Evolutionary conservation across 148 eudicot genomes (phyloP), one percentile per base, ranked within the genome.

Genomic region (Suaeda aralocaspica): DNA sequence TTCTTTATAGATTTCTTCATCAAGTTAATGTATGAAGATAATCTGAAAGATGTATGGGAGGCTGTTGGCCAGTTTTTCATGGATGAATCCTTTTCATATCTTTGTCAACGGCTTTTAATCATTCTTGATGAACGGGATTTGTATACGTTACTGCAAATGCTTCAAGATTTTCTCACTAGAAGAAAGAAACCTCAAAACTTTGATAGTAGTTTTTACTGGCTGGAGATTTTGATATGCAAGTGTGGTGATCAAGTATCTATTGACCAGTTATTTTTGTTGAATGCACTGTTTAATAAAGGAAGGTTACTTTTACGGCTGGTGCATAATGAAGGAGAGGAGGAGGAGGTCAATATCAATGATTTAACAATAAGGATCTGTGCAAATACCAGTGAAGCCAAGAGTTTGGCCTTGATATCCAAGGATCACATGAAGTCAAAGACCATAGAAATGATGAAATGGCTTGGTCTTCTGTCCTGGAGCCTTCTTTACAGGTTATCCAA

Each of bases 61-160:
- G 80, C 86, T 26, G 48, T 95, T 49, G 80, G 76, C 57, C 85
- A 87, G 49, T 91, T 87, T 81, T 87, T 95, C 14, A 71, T 70
- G 84, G 93, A 86, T 68, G 88, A 91, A 75, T 76, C 97, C 64
- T 95, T 89, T 79, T 81, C 91, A 34, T 81, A 81, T 72, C 82
- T 95, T 67, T 87, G 99, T 74, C 88, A 73, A 61, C 99, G 79
- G 76, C 88, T 95, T 72, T 85, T 95, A 39, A 95, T 95, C 74
- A 59, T 88, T 73, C 88, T 95, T 58, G 86, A 84, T 44, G 99
- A 95, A 70, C 75, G 30, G n/a, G 86, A 86, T 30, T 79, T 95
- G 25, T 59, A 42, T 52, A 12, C 49, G 65, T 74, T 87, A 69
- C 58, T 87, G 69, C 82, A 84, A 61, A 78, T 75, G 75, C 73